These are phyloP conservation scores for Glycine soja DNA, from an alignment of 306 rosid species.

Conservation along the genomic window DNA sequence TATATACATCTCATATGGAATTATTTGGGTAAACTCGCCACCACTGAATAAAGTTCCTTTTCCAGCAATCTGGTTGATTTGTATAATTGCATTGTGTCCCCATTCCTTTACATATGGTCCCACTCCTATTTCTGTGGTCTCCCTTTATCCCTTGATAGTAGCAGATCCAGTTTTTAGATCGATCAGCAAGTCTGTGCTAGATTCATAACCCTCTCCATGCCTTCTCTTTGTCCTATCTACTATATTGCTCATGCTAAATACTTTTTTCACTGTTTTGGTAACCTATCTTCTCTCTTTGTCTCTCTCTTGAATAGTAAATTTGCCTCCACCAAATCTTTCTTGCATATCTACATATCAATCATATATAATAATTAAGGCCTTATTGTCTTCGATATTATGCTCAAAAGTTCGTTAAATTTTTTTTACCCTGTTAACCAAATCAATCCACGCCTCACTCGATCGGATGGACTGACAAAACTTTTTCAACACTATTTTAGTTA, in stretches of 20 bases:
- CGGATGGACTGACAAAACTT: too few relatives aligned
- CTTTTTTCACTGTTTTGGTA: conserved; percentile 11
- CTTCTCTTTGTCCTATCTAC: background rate
- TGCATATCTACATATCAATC: conserved; percentile 18
- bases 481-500: background rate
- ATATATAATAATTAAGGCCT: background rate
- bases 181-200: too few relatives aligned
- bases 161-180: conserved; percentile 26
- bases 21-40: conserved; percentile 64
- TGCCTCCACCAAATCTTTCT: conserved; percentile 39
- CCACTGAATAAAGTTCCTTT: conserved; percentile 54
- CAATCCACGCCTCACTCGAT: conserved; percentile 8
- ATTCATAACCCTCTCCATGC: background rate
- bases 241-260: background rate
- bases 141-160: conserved; percentile 40
- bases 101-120: conserved; percentile 62
- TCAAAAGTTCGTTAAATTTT: background rate
- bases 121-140: conserved; percentile 48
- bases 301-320: conserved; percentile 12
- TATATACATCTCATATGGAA: conserved; percentile 56
- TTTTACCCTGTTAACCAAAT: background rate
- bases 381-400: conserved; percentile 1
- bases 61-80: conserved; percentile 59
- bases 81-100: conserved; percentile 54
- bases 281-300: background rate